phyloP scores from a whole-genome alignment of 768 basidiomycete genomes.

The Neoboletus subvelutipes region DNA sequence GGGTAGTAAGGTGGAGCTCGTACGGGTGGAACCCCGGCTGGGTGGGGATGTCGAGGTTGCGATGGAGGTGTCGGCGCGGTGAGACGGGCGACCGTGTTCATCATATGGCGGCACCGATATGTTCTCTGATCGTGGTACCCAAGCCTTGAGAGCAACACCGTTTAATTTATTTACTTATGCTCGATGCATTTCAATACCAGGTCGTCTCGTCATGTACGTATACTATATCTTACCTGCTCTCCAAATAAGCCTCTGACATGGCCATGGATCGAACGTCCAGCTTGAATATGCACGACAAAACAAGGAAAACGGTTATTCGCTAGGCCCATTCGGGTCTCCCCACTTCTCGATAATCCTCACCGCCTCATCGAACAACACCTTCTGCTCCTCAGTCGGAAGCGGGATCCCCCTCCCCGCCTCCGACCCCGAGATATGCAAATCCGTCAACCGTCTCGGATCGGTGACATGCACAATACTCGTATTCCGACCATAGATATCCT shows the following conservation, averaged over 20 bases:
- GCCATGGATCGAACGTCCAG: no score
- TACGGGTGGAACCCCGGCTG: background rate
- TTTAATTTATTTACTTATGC: background rate
- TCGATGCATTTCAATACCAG: background rate
- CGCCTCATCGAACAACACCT: conserved; percentile 65
- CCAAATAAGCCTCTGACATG: no score
- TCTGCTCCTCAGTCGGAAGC: conserved; percentile 58
- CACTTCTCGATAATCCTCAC: conserved; percentile 63
- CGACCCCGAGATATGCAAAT: conserved; percentile 44
- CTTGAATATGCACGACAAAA: no score
- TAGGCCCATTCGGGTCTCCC: conserved; percentile 11
- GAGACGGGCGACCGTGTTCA: background rate
- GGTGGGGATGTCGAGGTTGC: background rate
- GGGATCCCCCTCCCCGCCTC: conserved; percentile 48
- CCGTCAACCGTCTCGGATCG: background rate
- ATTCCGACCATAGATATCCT: conserved; percentile 73
- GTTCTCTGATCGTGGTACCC: background rate
- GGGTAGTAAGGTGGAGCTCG: background rate
- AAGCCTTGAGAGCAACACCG: background rate
- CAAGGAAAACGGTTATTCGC: background rate
- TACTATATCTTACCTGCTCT: no score
- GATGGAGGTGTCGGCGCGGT: background rate
- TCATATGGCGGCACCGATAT: background rate
- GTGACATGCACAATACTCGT: conserved; percentile 60
- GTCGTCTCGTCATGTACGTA: no score